Evolutionary conservation across 2,329 filamentous ascomycete genomes (phyloP), one percentile per base, ranked within the genome.

Genomic region (Trichoderma harzianum): DNA sequence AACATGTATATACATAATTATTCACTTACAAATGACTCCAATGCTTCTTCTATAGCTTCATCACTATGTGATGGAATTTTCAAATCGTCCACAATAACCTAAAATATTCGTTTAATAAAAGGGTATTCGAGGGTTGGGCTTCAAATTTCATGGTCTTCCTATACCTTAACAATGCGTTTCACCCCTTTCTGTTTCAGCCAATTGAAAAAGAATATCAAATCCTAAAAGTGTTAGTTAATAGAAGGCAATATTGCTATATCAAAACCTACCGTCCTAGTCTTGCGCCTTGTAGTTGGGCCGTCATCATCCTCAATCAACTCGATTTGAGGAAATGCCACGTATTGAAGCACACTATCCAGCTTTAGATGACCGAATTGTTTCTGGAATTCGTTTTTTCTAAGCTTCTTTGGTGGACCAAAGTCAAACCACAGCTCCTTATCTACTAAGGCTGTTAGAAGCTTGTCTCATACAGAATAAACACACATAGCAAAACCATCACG

Each of bases 391-490:
- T 14, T n/a, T 11, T n/a, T 60, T 7, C 65, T n/a, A 12, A 68
- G 14, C 30, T 39, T 68, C 5, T 18, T 58, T 3, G 21, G 16
- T n/a, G 47, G 65, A 4, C 65, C 51, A 43, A 68, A 68, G 47
- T 68, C 65, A n/a, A 68, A 68, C 65, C 65, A 68, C 14, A 68
- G 16, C 26, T 68, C 65, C 32, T 68, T 58, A 16, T 60, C 51
- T 68, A 39, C 2, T 57, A 14, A 68, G 30, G 47, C 2, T 34
- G 63, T 66, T 18, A 66, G 63, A 24, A 7, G 21, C 28, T 2
- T 24, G 2, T 53, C 21, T 0, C 7, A 55, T 3, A 11, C 18
- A 39, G 7, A 66, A 43, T 1, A 60, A 39, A 28, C 53, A 58
- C 4, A 16, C 2, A 14, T 2, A 32, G 21, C 34, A 21, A 18